A percentile compares a stretch with the other conserved stretches of the same genome.
phyloP scores from a whole-genome alignment of 176 grass and related monocot species.

The Chrysopogon serrulatus region DNA sequence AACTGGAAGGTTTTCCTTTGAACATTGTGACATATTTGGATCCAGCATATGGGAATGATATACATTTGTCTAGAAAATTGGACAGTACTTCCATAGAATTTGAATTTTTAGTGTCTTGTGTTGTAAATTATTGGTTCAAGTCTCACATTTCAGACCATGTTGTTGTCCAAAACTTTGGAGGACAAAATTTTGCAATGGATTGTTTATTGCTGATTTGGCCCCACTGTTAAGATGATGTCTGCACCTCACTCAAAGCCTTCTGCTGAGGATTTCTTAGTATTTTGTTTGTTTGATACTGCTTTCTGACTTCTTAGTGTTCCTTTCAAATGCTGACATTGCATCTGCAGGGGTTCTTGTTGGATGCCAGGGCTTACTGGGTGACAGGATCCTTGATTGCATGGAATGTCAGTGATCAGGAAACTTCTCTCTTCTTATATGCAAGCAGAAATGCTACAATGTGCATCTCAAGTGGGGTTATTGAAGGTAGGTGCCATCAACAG shows the following conservation, averaged over 20 bases:
- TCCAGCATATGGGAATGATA: not conserved
- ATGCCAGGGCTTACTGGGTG: slow-evolving; percentile 79
- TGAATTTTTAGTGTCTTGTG: not conserved
- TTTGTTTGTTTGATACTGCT: not conserved
- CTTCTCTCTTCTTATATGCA: slow-evolving; percentile 61
- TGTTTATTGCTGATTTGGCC: not conserved
- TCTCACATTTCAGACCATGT: not conserved
- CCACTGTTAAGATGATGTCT: not conserved
- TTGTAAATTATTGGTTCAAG: not conserved
- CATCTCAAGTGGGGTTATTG: slow-evolving; percentile 35
- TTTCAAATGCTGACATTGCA: not conserved
- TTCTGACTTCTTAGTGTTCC: not conserved
- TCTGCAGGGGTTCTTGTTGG: slow-evolving; percentile 48
- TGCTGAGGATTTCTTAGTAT: not conserved
- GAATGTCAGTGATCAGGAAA: slow-evolving; percentile 37
- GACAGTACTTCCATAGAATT: not conserved
- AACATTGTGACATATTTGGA: not conserved
- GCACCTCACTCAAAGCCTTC: not conserved
- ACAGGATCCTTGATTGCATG: slow-evolving; percentile 63
- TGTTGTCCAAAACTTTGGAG: not conserved
- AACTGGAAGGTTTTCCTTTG: not conserved
- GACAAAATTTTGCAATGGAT: not conserved
- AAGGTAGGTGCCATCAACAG: slow-evolving; percentile 34
- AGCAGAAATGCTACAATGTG: slow-evolving; percentile 48
- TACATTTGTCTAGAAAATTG: not conserved